Evolutionary conservation across 495 filamentous ascomycete species (phyloP).

Genomic region (Penicillium soppii): DNA sequence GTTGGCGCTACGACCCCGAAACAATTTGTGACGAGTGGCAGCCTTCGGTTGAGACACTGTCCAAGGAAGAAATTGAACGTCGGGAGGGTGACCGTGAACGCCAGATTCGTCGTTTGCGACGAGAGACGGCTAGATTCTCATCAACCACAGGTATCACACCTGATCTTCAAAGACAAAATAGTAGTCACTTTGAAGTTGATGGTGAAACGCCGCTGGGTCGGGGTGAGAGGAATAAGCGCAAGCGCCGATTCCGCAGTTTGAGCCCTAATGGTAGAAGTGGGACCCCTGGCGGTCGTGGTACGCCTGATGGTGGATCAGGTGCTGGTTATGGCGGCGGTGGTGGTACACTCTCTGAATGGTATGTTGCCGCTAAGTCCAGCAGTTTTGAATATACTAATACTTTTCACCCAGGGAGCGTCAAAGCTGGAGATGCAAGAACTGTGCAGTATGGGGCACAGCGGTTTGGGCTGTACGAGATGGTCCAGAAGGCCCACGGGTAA

Average conservation of each 20-base stretch:
- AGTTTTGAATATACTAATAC: conserved; percentile 9
- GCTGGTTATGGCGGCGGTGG: conserved; percentile 66
- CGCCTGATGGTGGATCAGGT: conserved; percentile 67
- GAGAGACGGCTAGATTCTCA: conserved; percentile 91
- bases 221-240: conserved; percentile 90
- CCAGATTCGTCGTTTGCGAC: conserved; percentile 78
- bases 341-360: conserved; percentile 71
- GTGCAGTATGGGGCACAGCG: conserved; percentile 79
- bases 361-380: conserved; percentile 12
- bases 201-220: conserved; percentile 72
- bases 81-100: conserved; percentile 92
- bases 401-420: conserved; percentile 62
- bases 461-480: conserved; percentile 96
- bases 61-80: conserved; percentile 97
- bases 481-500: conserved; percentile 78
- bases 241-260: conserved; percentile 85
- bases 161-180: conserved; percentile 55
- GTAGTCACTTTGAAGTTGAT: conserved; percentile 61
- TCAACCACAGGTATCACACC: conserved; percentile 74
- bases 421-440: conserved; percentile 90
- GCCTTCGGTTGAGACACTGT: conserved; percentile 83
- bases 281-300: conserved; percentile 70
- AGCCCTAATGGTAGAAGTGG: conserved; percentile 68
- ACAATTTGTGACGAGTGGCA: conserved; percentile 91
- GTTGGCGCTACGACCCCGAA: conserved; percentile 93